A percentile compares a stretch with the other conserved stretches of the same genome.
These are phyloP conservation scores for Solanum chiquidenum DNA, from an alignment of 257 asterid genomes.

Conservation along the genomic window DNA sequence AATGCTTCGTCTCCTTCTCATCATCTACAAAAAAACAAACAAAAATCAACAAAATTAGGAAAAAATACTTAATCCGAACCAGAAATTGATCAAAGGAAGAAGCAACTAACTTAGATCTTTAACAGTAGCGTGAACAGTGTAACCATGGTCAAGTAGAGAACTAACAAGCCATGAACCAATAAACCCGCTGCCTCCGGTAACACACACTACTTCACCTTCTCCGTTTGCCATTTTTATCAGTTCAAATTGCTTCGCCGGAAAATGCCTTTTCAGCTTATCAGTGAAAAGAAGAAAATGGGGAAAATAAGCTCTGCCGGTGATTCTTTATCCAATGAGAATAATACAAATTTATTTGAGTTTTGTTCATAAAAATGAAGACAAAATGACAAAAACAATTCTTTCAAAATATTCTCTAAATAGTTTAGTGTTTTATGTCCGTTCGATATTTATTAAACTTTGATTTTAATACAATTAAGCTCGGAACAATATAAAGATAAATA, in stretches of 20 bases:
- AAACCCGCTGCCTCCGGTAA: constrained; percentile 83
- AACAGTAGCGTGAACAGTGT: constrained; percentile 87
- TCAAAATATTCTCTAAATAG: too few species aligned
- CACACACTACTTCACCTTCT: constrained; percentile 56
- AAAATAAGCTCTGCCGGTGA: neutral
- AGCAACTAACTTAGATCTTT: constrained; percentile 35
- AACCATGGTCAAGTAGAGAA: constrained; percentile 77
- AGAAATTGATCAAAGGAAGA: neutral
- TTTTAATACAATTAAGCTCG: neutral
- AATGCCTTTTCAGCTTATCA: neutral
- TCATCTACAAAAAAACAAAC: constrained; percentile 26
- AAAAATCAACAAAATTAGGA: neutral
- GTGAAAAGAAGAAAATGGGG: neutral
- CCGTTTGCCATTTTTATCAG: constrained; percentile 16
- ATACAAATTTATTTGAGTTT: neutral
- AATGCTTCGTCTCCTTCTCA: constrained; percentile 72
- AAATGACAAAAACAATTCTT: too few species aligned
- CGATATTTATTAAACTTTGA: too few species aligned
- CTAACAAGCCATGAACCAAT: constrained; percentile 70
- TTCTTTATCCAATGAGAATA: neutral
- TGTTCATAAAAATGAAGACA: too few species aligned
- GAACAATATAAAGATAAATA: too few species aligned
- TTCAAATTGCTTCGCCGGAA: neutral
- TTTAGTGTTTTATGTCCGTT: too few species aligned
- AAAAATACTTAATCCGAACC: neutral